Evolutionary conservation across 2,329 filamentous ascomycete genomes (phyloP).

Genomic region (Capronia epimyces): DNA sequence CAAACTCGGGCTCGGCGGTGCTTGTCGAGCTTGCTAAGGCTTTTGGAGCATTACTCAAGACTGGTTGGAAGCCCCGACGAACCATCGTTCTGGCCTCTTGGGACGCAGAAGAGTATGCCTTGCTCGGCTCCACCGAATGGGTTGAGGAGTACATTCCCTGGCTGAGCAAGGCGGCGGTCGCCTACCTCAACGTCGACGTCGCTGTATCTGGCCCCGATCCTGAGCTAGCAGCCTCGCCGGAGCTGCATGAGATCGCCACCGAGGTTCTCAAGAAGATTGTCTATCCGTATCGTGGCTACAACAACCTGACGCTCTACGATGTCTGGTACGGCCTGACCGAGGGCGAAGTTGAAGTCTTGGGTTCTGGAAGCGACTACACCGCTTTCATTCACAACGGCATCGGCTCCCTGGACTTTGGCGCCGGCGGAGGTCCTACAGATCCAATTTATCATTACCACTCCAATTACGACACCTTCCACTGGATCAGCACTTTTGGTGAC

Average conservation of each 20-base stretch:
- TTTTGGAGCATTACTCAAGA: constrained; percentile 44
- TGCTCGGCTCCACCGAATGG: constrained; percentile 44
- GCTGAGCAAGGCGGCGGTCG: constrained; percentile 41
- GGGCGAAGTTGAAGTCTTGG: constrained; percentile 41
- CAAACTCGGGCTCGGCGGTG: constrained; percentile 48
- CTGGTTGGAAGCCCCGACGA: constrained; percentile 49
- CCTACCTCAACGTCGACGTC: constrained; percentile 50
- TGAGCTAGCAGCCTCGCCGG: constrained; percentile 37
- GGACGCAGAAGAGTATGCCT: constrained; percentile 37
- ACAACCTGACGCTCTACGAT: constrained; percentile 43
- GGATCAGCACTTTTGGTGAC: constrained; percentile 50
- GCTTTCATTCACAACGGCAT: constrained; percentile 44
- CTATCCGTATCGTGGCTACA: constrained; percentile 36
- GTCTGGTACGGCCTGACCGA: constrained; percentile 36
- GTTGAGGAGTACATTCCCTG: constrained; percentile 45
- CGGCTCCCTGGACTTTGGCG: constrained; percentile 39
- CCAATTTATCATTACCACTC: constrained; percentile 47
- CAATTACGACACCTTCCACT: constrained; percentile 47
- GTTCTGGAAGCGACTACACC: constrained; percentile 45
- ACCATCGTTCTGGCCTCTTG: constrained; percentile 43
- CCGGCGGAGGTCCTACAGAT: constrained; percentile 35
- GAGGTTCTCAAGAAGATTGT: constrained; percentile 40
- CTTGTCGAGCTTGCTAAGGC: constrained; percentile 48
- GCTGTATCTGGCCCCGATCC: constrained; percentile 44
- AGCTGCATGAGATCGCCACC: constrained; percentile 37